A percentile compares a stretch with the other conserved stretches of the same genome.
These are phyloP conservation scores for Aspergillus avenaceus DNA, from an alignment of 495 filamentous ascomycete species.

Conservation along the genomic window DNA sequence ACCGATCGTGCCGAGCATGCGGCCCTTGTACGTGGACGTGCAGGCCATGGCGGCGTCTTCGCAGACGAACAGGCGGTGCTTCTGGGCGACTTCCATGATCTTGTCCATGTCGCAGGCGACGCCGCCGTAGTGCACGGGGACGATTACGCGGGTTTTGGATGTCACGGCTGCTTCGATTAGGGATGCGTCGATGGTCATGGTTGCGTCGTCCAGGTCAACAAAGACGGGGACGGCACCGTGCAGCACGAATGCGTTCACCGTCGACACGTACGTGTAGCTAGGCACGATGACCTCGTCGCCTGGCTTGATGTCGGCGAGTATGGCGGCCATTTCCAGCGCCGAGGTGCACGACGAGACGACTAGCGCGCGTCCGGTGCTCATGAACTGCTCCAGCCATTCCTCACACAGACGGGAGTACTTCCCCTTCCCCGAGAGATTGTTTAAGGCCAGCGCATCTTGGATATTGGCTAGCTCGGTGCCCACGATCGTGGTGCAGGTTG, in stretches of 20 bases:
- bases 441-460: not conserved
- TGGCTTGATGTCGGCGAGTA: slow-evolving; percentile 11
- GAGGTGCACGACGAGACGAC: slow-evolving; percentile 17
- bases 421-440: slow-evolving; percentile 13
- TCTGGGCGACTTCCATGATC: slow-evolving; percentile 14
- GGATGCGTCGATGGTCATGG: slow-evolving; percentile 14
- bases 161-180: slow-evolving; percentile 17
- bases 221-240: slow-evolving; percentile 14
- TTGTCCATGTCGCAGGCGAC: slow-evolving; percentile 20
- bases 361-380: slow-evolving; percentile 10
- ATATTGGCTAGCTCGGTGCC: slow-evolving; percentile 11
- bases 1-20: slow-evolving; percentile 10
- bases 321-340: slow-evolving; percentile 13
- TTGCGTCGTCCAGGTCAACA: slow-evolving; percentile 8
- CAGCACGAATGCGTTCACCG: slow-evolving; percentile 16
- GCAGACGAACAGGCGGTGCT: slow-evolving; percentile 12
- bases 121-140: slow-evolving; percentile 20
- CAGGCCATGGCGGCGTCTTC: slow-evolving; percentile 20
- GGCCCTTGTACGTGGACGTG: slow-evolving; percentile 7
- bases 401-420: slow-evolving; percentile 14
- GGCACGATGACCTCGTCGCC: slow-evolving; percentile 21
- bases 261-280: slow-evolving; percentile 20
- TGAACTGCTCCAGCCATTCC: slow-evolving; percentile 14
- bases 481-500: slow-evolving; percentile 7
- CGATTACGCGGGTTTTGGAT: slow-evolving; percentile 13